Conservation (phyloP, 2,329 filamentous ascomycete genomes). For the Penicillium sclerotigenum region DNA sequence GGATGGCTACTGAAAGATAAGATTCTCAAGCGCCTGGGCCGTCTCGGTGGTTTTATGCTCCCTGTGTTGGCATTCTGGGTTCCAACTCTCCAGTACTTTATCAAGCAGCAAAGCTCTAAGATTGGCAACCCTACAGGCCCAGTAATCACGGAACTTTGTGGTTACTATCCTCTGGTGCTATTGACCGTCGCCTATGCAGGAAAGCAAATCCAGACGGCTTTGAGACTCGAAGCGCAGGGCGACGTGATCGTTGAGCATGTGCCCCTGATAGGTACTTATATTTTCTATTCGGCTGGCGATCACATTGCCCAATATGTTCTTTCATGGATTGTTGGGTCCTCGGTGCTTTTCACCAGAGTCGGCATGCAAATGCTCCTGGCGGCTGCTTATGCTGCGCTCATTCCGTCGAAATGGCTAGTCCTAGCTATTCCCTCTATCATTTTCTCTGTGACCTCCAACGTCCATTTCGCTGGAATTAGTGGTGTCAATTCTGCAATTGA, state of each 20-base stretch:
- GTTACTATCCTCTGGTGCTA: constrained; percentile 66
- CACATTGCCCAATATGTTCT: constrained; percentile 43
- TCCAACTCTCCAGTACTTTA: constrained; percentile 67
- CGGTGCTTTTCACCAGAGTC: constrained; percentile 65
- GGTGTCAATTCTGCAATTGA: constrained; percentile 65
- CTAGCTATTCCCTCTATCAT: constrained; percentile 67
- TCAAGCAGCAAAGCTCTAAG: constrained; percentile 64
- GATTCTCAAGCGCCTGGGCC: constrained; percentile 48
- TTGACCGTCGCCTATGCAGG: constrained; percentile 63
- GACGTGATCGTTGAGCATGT: constrained; percentile 60
- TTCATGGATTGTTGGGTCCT: constrained; percentile 56
- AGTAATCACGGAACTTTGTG: constrained; percentile 68
- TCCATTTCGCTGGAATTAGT: constrained; percentile 64
- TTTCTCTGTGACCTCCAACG: constrained; percentile 65
- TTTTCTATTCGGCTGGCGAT: constrained; percentile 55
- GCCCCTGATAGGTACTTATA: constrained; percentile 65
- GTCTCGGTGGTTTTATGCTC: constrained; percentile 52
- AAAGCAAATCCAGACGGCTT: constrained; percentile 58
- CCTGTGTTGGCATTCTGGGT: constrained; percentile 73
- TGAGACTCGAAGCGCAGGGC: constrained; percentile 56
- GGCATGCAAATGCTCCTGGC: constrained; percentile 69
- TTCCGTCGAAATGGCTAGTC: constrained; percentile 66
- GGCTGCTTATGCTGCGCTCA: constrained; percentile 61
- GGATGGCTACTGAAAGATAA: constrained; percentile 69
- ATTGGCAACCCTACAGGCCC: constrained; percentile 72